Conservation (phyloP, 2,329 filamentous ascomycete genomes). For the Cytospora paraplurivora region DNA sequence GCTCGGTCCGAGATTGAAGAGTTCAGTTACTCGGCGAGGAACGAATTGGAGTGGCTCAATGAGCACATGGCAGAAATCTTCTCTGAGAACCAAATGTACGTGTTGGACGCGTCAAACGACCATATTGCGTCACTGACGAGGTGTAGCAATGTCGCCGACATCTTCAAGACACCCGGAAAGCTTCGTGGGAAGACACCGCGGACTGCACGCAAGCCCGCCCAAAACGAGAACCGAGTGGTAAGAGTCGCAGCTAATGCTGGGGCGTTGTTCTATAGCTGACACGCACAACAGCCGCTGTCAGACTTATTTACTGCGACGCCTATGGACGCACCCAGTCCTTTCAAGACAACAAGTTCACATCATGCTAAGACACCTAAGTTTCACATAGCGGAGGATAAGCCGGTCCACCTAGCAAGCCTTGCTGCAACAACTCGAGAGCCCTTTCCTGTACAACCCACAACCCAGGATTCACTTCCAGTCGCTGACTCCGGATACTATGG, state of each 20-base stretch:
- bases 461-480: constrained; percentile 38
- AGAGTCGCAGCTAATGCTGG: constrained; percentile 35
- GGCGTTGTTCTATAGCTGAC: constrained; percentile 34
- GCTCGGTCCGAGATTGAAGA: constrained; percentile 85
- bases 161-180: constrained; percentile 93
- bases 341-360: constrained; percentile 49
- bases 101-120: constrained; percentile 32
- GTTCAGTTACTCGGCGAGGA: constrained; percentile 86
- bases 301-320: constrained; percentile 60
- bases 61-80: constrained; percentile 98
- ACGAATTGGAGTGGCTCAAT: constrained; percentile 97
- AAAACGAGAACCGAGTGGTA: constrained; percentile 64
- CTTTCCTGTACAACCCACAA: constrained; percentile 40
- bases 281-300: constrained; percentile 55
- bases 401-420: constrained; percentile 40
- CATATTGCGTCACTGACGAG: constrained; percentile 7
- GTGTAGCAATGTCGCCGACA: constrained; percentile 80
- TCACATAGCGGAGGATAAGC: constrained; percentile 58
- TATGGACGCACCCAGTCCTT: constrained; percentile 56
- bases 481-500: constrained; percentile 74
- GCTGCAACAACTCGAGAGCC: constrained; percentile 34
- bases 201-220: constrained; percentile 64
- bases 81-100: constrained; percentile 81
- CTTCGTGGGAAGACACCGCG: constrained; percentile 79
- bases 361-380: constrained; percentile 60